Percentiles rank a stretch among this genome's conserved stretches.
These are phyloP conservation scores for Pulveroboletus ravenelii DNA, from an alignment of 768 basidiomycete species.

Conservation along the genomic window DNA sequence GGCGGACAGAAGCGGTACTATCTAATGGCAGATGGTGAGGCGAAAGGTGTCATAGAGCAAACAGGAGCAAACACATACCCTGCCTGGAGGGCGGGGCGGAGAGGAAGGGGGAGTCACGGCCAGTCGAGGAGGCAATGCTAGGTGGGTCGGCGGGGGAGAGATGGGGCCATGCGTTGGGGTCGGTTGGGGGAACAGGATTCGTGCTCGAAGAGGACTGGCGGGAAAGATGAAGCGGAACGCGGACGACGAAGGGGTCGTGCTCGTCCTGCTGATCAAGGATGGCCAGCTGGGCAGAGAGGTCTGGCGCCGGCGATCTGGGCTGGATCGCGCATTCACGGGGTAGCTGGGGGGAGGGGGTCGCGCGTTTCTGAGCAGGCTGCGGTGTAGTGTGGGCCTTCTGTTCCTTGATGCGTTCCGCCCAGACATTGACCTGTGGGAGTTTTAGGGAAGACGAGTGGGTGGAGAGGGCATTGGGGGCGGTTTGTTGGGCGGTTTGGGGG, in stretches of 20 bases:
- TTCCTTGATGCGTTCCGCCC: conserved; percentile 40
- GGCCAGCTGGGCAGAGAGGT: conserved; percentile 16
- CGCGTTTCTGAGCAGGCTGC: conserved; percentile 14
- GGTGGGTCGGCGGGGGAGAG: conserved; percentile 15
- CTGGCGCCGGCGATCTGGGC: conserved; percentile 15
- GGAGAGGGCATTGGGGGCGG: neutral
- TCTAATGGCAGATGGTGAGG: conserved; percentile 17
- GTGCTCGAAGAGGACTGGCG: conserved; percentile 27
- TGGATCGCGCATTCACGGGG: conserved; percentile 16
- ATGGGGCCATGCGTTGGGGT: conserved; percentile 17
- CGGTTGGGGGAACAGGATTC: conserved; percentile 16
- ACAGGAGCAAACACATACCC: conserved; percentile 31
- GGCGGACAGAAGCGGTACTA: conserved; percentile 28
- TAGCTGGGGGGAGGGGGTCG: conserved; percentile 7
- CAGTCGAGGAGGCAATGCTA: conserved; percentile 39
- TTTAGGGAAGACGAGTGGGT: conserved; percentile 10
- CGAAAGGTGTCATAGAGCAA: neutral
- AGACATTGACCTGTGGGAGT: conserved; percentile 35
- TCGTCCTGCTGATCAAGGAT: conserved; percentile 24
- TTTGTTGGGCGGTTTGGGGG: neutral
- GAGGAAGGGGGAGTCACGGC: conserved; percentile 14
- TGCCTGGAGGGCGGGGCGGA: conserved; percentile 34
- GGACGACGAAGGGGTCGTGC: conserved; percentile 46
- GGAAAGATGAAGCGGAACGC: conserved; percentile 32
- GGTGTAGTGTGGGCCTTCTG: conserved; percentile 30